phyloP scores from a whole-genome alignment of 139 green algal species.

The Tetratostichococcus sp. region DNA sequence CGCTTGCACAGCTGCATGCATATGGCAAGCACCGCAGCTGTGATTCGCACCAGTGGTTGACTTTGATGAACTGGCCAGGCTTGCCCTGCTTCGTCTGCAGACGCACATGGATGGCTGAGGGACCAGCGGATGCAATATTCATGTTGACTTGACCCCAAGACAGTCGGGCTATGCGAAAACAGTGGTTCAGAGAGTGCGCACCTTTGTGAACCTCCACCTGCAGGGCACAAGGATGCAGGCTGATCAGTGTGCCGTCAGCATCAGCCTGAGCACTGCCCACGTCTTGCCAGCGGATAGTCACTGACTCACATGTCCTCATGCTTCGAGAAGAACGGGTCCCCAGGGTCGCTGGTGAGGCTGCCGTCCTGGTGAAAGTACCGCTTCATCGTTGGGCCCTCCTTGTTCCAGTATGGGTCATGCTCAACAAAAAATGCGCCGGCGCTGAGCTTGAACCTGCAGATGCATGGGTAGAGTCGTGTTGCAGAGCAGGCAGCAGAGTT shows the following conservation, averaged over 20 bases:
- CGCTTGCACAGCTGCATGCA: too few relatives aligned
- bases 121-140: too few relatives aligned
- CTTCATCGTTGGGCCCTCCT: background rate
- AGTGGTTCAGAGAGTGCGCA: background rate
- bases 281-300: too few relatives aligned
- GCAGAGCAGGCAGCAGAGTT: too few relatives aligned
- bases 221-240: too few relatives aligned
- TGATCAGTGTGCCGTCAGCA: too few relatives aligned
- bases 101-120: too few relatives aligned
- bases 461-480: too few relatives aligned
- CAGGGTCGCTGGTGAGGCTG: background rate
- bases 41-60: background rate
- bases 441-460: background rate
- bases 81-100: background rate
- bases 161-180: too few relatives aligned
- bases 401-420: background rate
- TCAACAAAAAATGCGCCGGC: background rate
- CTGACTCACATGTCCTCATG: background rate
- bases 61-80: background rate
- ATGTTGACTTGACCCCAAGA: too few relatives aligned
- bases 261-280: too few relatives aligned
- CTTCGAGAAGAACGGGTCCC: background rate
- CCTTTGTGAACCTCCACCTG: slow-evolving; percentile 1
- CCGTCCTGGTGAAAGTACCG: background rate
- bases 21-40: background rate